phyloP scores from a whole-genome alignment of 768 basidiomycete species.

The Lactarius sanguifluus region DNA sequence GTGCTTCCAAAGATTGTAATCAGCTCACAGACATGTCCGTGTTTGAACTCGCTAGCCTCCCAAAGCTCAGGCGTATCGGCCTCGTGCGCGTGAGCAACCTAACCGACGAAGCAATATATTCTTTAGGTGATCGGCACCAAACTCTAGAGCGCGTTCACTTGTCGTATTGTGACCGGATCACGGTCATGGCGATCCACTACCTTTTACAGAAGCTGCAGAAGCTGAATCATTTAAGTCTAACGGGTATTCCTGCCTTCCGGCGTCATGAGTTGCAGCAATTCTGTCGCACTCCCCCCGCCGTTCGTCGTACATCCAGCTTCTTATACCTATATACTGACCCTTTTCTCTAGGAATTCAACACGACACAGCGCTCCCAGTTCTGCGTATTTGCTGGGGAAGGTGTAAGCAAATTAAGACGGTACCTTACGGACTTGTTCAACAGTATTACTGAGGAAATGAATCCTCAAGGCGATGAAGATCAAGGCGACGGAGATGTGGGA shows the following conservation, averaged over 20 bases:
- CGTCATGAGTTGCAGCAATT: constrained; percentile 83
- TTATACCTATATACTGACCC: not conserved
- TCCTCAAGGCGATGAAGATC: constrained; percentile 40
- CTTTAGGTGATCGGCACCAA: constrained; percentile 80
- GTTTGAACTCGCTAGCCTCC: constrained; percentile 82
- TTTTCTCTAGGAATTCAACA: constrained; percentile 76
- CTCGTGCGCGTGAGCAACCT: constrained; percentile 91
- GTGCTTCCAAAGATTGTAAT: constrained; percentile 61
- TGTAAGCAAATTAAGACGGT: constrained; percentile 76
- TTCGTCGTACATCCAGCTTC: constrained; percentile 41
- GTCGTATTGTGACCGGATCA: constrained; percentile 95
- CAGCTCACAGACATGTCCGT: constrained; percentile 92
- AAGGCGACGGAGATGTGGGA: constrained; percentile 51
- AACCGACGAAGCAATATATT: constrained; percentile 90
- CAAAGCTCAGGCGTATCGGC: constrained; percentile 91
- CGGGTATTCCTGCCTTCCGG: constrained; percentile 94
- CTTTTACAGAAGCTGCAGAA: constrained; percentile 86
- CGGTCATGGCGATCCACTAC: constrained; percentile 87
- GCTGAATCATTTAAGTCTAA: constrained; percentile 91
- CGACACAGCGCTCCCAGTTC: constrained; percentile 84
- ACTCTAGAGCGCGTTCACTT: constrained; percentile 95
- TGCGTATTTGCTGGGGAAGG: constrained; percentile 97
- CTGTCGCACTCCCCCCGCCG: constrained; percentile 84
- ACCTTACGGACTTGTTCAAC: constrained; percentile 73
- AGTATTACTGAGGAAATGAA: constrained; percentile 66